A percentile compares a stretch with the other conserved stretches of the same genome.
These are phyloP conservation scores for Yamadazyma laniorum DNA, from an alignment of 805 yeast genomes.

Conservation along the genomic window DNA sequence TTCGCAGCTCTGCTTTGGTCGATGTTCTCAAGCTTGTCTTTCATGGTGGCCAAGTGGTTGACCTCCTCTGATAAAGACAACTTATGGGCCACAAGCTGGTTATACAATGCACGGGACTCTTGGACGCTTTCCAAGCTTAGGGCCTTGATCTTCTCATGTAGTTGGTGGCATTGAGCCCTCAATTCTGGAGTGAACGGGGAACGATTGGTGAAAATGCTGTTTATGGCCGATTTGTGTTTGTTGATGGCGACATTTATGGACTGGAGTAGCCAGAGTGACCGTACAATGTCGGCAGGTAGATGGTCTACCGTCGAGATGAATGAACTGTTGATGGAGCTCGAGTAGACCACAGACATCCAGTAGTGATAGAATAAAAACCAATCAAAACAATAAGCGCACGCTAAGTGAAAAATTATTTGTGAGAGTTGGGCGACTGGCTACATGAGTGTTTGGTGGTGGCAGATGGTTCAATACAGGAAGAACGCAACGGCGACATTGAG, in stretches of 20 bases:
- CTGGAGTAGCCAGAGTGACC: constrained; percentile 44
- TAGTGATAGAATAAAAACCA: too few relatives aligned
- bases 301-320: constrained; percentile 44
- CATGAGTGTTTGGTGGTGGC: too few relatives aligned
- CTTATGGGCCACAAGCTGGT: constrained; percentile 32
- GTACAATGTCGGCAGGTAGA: constrained; percentile 42
- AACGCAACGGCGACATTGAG: too few relatives aligned
- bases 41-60: constrained; percentile 21
- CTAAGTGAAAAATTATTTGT: not conserved
- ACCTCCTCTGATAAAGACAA: constrained; percentile 8
- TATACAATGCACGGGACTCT: constrained; percentile 27
- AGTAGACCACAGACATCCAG: constrained; percentile 9
- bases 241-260: constrained; percentile 30
- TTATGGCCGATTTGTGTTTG: constrained; percentile 20
- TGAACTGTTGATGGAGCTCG: constrained; percentile 21
- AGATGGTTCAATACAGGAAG: too few relatives aligned
- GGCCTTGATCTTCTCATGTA: not conserved
- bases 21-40: constrained; percentile 9
- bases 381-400: too few relatives aligned
- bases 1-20: constrained; percentile 7
- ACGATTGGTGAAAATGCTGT: constrained; percentile 15
- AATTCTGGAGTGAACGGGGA: not conserved
- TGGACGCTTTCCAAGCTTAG: constrained; percentile 21
- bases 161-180: not conserved
- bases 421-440: too few relatives aligned